Base-by-base conservation (phyloP, 208 protist species). In the Acanthamoeba triangularis region DNA sequence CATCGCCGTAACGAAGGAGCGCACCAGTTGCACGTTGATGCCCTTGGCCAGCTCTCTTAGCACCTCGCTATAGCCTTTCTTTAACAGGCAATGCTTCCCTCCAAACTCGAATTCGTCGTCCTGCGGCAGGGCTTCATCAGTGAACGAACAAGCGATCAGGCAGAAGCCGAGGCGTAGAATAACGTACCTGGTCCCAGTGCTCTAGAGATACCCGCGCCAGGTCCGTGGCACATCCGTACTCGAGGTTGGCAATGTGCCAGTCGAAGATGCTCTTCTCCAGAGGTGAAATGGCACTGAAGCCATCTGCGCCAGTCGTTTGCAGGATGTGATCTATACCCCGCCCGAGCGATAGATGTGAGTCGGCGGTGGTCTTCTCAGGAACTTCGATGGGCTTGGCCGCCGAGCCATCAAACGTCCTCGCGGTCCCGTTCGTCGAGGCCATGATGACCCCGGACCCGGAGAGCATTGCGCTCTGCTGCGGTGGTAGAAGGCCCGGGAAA, bases 151-250 rank as follows among this genome's bases (percentile, higher is more conserved):
- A 14, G 30, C 30, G 5, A 76, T 65, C 1, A 0, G 67, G 28
- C 16, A 28, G 35, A 23, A 10, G 56, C 33, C 13, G 30, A 20
- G 3, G 67, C 0, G 28, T 20, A n/a, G 59, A 23, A n/a, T 25
- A 76, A 76, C 67, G 25, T 56, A 85, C 76, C 10, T 88, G 80
- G 20, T 96, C 95, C 95, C 95, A 96, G 65, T 96, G 52, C 28
- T 93, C 78, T 16, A 78, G 65, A 20, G 94, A 96, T 0, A 96
- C 67, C 6, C 49, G 28, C 59, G 59, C 23, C 20, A 96, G 63
- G 8, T 96, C 95, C 7, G 67, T 69, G n/a, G 95, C 95, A 72
- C 95, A 96, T 8, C 82, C 95, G 52, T 96, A 96, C 69, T 96
- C 95, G 25, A 96, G 52, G 52, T 96, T 96, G 33, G 95, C 95